phyloP scores from a whole-genome alignment of 345 rosid genomes.

The Linum lewisii region DNA sequence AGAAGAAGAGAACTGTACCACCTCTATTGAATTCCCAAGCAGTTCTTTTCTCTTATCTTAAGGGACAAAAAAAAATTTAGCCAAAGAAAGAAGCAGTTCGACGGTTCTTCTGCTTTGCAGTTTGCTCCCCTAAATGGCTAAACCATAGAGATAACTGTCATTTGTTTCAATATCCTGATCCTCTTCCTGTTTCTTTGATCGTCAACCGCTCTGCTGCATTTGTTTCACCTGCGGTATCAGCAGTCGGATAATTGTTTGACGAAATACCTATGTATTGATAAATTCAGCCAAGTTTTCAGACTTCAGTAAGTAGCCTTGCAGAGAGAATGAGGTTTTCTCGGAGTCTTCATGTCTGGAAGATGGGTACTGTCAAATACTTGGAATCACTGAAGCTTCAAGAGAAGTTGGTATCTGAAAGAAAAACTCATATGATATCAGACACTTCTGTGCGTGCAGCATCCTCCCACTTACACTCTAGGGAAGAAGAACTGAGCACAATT shows the following conservation, averaged over 20 bases:
- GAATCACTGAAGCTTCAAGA: constrained; percentile 79
- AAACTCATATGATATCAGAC: constrained; percentile 44
- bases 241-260: not conserved
- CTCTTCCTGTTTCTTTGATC: not conserved
- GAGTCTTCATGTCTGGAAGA: constrained; percentile 59
- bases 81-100: not conserved
- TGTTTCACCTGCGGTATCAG: too few species aligned
- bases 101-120: too few species aligned
- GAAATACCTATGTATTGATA: not conserved
- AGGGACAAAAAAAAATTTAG: too few species aligned
- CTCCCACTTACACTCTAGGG: constrained; percentile 78
- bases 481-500: constrained; percentile 71
- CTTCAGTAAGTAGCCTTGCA: too few species aligned
- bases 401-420: constrained; percentile 46
- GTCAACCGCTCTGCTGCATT: too few species aligned
- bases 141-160: not conserved
- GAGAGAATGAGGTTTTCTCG: constrained; percentile 42
- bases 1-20: too few species aligned
- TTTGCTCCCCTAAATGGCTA: not conserved
- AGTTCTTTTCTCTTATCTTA: too few species aligned
- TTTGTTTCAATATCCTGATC: not conserved
- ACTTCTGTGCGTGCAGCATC: constrained; percentile 69
- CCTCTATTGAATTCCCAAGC: too few species aligned
- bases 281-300: constrained; percentile 14
- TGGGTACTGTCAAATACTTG: constrained; percentile 63